Conservation (phyloP, 495 filamentous ascomycete species). For the Aspergillus heteromorphus region DNA sequence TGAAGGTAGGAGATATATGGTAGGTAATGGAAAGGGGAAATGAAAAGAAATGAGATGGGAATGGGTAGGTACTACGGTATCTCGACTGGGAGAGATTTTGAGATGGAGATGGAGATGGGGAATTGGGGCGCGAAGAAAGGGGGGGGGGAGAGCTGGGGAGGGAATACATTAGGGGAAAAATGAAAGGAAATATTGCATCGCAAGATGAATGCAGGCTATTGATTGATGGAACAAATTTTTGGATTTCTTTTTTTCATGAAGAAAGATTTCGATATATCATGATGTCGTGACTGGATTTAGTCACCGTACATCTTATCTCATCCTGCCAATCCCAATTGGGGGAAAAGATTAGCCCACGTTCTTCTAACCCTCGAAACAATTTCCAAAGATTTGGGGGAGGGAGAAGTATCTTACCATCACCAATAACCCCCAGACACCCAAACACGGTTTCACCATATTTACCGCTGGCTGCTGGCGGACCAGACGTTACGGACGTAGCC, state of each 20-base stretch:
- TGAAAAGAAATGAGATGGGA: background rate
- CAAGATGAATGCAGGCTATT: constrained; percentile 2
- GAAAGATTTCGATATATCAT: constrained; percentile 5
- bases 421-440: background rate
- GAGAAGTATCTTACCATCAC: background rate
- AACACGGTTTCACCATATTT: constrained; percentile 26
- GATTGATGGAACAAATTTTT: constrained; percentile 8
- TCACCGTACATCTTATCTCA: constrained; percentile 11
- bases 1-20: constrained; percentile 1
- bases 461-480: constrained; percentile 67
- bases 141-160: background rate
- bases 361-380: background rate
- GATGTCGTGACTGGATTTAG: constrained; percentile 8
- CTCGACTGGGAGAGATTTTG: background rate
- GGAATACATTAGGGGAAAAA: too few species aligned
- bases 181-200: too few species aligned
- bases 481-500: constrained; percentile 96
- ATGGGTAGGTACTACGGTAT: background rate
- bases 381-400: background rate
- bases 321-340: too few species aligned
- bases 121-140: background rate
- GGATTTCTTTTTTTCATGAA: background rate
- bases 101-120: background rate
- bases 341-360: background rate
- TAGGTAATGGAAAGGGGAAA: background rate